These are phyloP conservation scores for Diplogelasinospora grovesii DNA, from an alignment of 495 filamentous ascomycete genomes.

Conservation along the genomic window DNA sequence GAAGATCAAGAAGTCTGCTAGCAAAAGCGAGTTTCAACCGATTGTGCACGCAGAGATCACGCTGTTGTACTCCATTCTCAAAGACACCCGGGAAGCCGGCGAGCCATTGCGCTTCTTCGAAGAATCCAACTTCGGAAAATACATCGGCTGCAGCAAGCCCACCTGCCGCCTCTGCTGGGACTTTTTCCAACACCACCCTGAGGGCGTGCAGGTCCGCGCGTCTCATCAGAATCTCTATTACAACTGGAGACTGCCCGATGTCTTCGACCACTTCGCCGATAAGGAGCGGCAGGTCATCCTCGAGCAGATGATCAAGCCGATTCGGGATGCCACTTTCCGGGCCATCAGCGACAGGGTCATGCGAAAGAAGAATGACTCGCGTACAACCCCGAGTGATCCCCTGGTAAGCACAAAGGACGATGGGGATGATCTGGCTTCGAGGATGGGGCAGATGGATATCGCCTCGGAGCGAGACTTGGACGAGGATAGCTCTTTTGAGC, in stretches of 20 bases:
- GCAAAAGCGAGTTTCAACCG: conserved; percentile 7
- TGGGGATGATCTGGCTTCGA: too few relatives aligned
- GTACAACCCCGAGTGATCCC: conserved; percentile 10
- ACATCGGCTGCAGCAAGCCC: conserved; percentile 36
- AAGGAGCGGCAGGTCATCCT: conserved; percentile 5
- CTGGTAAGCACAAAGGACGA: not conserved
- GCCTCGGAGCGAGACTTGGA: too few relatives aligned
- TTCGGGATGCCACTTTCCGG: not conserved
- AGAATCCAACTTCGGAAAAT: conserved; percentile 18
- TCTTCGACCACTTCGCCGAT: conserved; percentile 2
- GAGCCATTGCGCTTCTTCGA: conserved; percentile 20
- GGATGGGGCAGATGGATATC: too few relatives aligned
- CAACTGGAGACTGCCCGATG: conserved; percentile 27
- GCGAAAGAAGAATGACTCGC: conserved; percentile 11
- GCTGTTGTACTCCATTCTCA: conserved; percentile 23
- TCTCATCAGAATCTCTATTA: conserved; percentile 29
- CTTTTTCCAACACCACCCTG: conserved; percentile 24
- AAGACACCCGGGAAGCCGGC: conserved; percentile 6
- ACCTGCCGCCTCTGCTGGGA: conserved; percentile 30
- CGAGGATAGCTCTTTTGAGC: too few relatives aligned
- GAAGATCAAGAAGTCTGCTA: not conserved
- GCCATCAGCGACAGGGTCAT: not conserved
- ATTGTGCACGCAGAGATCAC: conserved; percentile 31
- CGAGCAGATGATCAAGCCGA: conserved; percentile 11
- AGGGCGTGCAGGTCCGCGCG: conserved; percentile 16